phyloP scores from a whole-genome alignment of 2,329 filamentous ascomycete species.

The Sarocladium kiliense region DNA sequence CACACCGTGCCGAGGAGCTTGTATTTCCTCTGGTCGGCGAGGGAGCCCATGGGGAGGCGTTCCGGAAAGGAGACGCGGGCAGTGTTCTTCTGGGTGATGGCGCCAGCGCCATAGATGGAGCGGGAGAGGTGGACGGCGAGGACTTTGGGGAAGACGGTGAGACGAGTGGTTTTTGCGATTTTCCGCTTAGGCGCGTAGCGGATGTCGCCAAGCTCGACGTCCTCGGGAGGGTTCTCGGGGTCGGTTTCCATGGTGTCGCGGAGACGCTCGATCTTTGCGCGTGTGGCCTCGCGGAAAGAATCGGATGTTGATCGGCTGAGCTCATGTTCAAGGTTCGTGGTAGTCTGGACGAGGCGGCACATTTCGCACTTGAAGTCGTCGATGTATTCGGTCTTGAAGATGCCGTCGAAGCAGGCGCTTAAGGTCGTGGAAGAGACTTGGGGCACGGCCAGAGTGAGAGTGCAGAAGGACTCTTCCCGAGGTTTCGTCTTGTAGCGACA shows the following conservation, averaged over 20 bases:
- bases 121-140: constrained; percentile 88
- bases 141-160: constrained; percentile 83
- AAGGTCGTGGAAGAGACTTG: constrained; percentile 76
- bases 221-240: constrained; percentile 71
- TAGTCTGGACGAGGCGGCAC: constrained; percentile 79
- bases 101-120: constrained; percentile 76
- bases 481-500: constrained; percentile 88
- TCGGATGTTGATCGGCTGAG: constrained; percentile 49
- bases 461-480: constrained; percentile 80
- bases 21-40: constrained; percentile 75
- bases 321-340: constrained; percentile 58
- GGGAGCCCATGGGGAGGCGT: constrained; percentile 71
- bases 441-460: constrained; percentile 85
- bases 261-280: constrained; percentile 59
- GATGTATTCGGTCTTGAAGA: constrained; percentile 93
- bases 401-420: constrained; percentile 83
- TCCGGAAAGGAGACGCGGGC: constrained; percentile 94
- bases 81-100: constrained; percentile 82
- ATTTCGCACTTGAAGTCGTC: constrained; percentile 96
- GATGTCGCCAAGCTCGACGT: constrained; percentile 68
- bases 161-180: constrained; percentile 83
- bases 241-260: constrained; percentile 68
- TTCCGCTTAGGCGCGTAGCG: constrained; percentile 72
- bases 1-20: constrained; percentile 82
- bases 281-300: constrained; percentile 43